Base-by-base conservation (phyloP, 805 yeast species). In the Lachancea waltii region DNA sequence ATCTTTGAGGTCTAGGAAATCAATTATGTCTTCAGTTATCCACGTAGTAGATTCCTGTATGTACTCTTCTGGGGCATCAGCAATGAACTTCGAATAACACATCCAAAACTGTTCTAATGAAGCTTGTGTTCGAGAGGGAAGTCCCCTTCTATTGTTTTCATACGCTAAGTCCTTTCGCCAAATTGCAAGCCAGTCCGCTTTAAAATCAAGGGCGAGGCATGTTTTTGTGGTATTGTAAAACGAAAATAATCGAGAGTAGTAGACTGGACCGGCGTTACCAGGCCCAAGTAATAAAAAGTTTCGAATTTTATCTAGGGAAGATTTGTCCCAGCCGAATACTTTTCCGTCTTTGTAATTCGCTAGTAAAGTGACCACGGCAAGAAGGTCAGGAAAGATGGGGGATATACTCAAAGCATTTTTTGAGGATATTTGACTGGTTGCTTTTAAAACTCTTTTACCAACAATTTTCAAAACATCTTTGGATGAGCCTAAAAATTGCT, bases 301-400 rank as follows among this genome's bases (percentile, higher is more conserved):
- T 1, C 64, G 32, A 8, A 82, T 50, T 41, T 68, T 69, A 3
- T 65, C 67, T 13, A 66, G 64, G 1, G 76, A 46, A 3, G 61
- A 60, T 40, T 79, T 80, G 15, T 64, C 67, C 46, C 70, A 72
- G 3, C 67, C 58, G 80, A 85, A 79, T 33, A 81, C 64, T 20
- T 65, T 53, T 6, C 62, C 70, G 13, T 69, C 63, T 44, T 74
- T 72, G 30, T 67, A 58, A n/a, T 56, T 53, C 11, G 73, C 67
- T 19, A 80, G 47, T 0, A 62, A 48, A 3, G 65, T 57, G 24
- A 81, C 49, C 0, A 77, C 62, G 10, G 69, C 67, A 47, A 81
- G 47, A 9, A 79, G 68, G 10, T 72, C 70, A 1, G 76, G 50
- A 1, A 77, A 60, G 1, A 72, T 41, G 5, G 66, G 49, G 0